Base-by-base conservation (phyloP, 116 monocot species). In the Posidonia oceanica region DNA sequence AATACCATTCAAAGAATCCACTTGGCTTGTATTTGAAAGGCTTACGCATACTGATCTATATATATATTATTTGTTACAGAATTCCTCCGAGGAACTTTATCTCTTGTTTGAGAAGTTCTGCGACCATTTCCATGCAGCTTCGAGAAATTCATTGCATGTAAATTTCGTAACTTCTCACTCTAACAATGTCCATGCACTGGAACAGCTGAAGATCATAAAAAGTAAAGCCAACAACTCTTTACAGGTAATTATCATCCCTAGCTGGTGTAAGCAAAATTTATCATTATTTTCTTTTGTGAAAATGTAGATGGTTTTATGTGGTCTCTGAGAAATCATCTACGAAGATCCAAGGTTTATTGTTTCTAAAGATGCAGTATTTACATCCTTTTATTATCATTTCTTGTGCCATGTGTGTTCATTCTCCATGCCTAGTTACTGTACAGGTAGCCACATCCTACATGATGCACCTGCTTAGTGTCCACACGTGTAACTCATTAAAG, bases 111-210 rank as follows among this genome's bases (percentile, higher is more conserved):
- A 99, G 64, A 81, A 82, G 40, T 93, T 86, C 71, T 90, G 75
- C 67, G 93, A 93, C 72, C 84, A 93, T 78, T 93, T 99, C 80
- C 84, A 88, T 72, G 80, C 79, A 58, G 72, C 86, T 73, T 85
- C 93, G 80, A 93, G 88, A 86, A 76, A 75, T 69, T 88, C 88
- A 52, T 76, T 86, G 74, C 99, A 99, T 82, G 80, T 75, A 22
- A 93, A 86, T 70, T 99, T 93, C 74, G 86, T 93, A 75, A 90
- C 99, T 63, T 99, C 99, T 67, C 86, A 93, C 72, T 93, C 88
- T 55, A 99, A 99, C 73, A 90, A 88, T 61, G 52, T 86, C 55
- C 85, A 99, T 80, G 93, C 84, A 67, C 78, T 90, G 39, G 90
- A 99, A 57, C 93, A 88, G 62, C 83, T 99, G 41, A 77, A 73